Evolutionary conservation across 768 basidiomycete genomes (phyloP).

Genomic region (Phylloporus sp.): DNA sequence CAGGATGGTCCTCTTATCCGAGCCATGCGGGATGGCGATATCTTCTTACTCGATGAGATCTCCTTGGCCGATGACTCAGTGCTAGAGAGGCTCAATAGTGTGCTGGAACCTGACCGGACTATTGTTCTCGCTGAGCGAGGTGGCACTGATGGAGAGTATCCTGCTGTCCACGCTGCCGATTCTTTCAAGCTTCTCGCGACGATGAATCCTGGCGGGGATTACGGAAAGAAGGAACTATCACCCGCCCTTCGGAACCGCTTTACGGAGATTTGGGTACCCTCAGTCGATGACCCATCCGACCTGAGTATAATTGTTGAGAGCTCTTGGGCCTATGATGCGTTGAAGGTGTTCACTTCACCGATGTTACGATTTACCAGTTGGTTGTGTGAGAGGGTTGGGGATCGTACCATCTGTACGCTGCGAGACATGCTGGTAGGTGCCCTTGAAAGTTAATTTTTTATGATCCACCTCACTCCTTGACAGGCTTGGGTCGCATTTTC

Average conservation of each 20-base stretch:
- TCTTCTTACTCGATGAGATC: conserved; percentile 93
- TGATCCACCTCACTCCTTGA: conserved; percentile 3
- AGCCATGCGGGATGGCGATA: conserved; percentile 81
- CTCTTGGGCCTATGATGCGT: conserved; percentile 56
- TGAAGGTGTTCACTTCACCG: conserved; percentile 53
- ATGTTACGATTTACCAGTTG: conserved; percentile 81
- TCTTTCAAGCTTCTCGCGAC: conserved; percentile 91
- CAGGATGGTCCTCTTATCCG: conserved; percentile 93
- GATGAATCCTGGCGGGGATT: conserved; percentile 99
- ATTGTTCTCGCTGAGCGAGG: conserved; percentile 93
- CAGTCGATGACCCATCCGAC: conserved; percentile 69
- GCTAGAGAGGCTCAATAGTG: conserved; percentile 93
- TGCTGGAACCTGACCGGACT: conserved; percentile 85
- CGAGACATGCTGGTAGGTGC: conserved; percentile 81
- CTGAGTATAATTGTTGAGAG: conserved; percentile 71
- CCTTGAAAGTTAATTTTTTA: background rate
- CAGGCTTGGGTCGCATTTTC: conserved; percentile 94
- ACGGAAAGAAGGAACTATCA: conserved; percentile 97
- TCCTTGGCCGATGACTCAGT: conserved; percentile 98
- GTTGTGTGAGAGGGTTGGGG: conserved; percentile 61
- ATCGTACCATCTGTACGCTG: conserved; percentile 65
- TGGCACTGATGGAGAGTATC: conserved; percentile 65
- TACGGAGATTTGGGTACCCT: conserved; percentile 98
- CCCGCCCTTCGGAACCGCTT: conserved; percentile 96
- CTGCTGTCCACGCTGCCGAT: conserved; percentile 58